Evolutionary conservation across 2,329 filamentous ascomycete species (phyloP).

Genomic region (Botrytis medusae): DNA sequence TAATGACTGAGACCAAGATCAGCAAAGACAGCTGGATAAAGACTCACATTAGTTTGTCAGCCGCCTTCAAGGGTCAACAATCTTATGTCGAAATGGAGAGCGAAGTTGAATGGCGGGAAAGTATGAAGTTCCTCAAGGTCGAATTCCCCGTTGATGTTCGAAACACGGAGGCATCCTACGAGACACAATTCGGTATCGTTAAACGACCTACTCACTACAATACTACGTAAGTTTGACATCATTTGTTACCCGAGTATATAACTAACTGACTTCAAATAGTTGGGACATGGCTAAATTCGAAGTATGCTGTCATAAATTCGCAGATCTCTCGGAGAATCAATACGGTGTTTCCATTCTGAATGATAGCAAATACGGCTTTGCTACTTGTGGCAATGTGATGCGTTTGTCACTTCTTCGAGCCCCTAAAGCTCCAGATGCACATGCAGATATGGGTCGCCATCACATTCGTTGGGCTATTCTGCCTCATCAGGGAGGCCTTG

Average conservation of each 20-base stretch:
- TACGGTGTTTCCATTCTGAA: conserved; percentile 94
- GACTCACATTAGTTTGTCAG: conserved; percentile 78
- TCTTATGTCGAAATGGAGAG: conserved; percentile 75
- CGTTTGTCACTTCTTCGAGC: conserved; percentile 80
- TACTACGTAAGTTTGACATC: conserved; percentile 60
- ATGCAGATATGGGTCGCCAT: conserved; percentile 92
- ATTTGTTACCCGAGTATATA: conserved; percentile 3
- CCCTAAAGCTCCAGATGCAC: conserved; percentile 87
- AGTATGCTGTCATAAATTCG: conserved; percentile 93
- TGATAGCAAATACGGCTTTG: conserved; percentile 95
- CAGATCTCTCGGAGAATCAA: conserved; percentile 81
- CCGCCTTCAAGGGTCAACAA: conserved; percentile 62
- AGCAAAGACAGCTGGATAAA: conserved; percentile 83
- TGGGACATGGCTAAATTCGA: conserved; percentile 99
- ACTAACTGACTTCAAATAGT: conserved; percentile 43
- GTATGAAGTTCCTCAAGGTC: conserved; percentile 97
- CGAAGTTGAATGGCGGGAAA: conserved; percentile 96
- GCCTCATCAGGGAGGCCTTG: conserved; percentile 74
- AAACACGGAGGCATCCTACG: conserved; percentile 91
- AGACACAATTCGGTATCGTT: conserved; percentile 90
- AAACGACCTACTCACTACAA: conserved; percentile 96
- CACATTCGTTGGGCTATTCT: conserved; percentile 87
- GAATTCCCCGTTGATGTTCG: conserved; percentile 92
- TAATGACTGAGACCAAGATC: conserved; percentile 83
- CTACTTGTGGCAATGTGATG: conserved; percentile 86